Evolutionary conservation across 306 rosid genomes (phyloP).

Genomic region (Casuarina glauca): DNA sequence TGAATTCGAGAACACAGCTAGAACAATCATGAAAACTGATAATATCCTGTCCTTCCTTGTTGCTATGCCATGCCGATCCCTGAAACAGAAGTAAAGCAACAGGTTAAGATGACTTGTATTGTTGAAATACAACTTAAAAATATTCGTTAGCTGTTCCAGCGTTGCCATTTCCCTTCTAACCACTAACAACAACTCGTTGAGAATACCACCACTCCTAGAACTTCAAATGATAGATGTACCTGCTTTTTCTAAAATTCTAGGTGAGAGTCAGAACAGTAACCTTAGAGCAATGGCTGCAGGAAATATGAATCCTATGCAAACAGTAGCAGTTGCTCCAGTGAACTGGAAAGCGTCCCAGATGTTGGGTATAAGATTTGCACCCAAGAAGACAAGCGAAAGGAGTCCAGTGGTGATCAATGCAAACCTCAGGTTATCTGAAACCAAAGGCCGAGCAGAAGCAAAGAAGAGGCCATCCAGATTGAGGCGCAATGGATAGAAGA

Average conservation of each 20-base stretch:
- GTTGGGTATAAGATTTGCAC: constrained; percentile 69
- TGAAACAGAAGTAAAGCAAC: constrained; percentile 1
- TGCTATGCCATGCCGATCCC: constrained; percentile 34
- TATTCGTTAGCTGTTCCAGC: neutral
- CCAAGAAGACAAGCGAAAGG: constrained; percentile 42
- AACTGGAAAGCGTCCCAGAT: constrained; percentile 72
- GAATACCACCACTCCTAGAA: neutral
- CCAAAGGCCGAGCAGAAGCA: constrained; percentile 49
- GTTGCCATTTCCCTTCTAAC: neutral
- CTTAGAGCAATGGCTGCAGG: constrained; percentile 72
- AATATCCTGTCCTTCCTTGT: constrained; percentile 26
- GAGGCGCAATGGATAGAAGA: constrained; percentile 64
- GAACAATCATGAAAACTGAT: constrained; percentile 34
- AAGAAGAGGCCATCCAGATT: constrained; percentile 53
- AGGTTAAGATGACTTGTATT: neutral
- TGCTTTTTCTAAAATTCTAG: neutral
- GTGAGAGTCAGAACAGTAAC: constrained; percentile 27
- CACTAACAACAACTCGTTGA: neutral
- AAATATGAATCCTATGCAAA: constrained; percentile 67
- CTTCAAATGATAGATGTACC: neutral
- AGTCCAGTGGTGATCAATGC: constrained; percentile 48
- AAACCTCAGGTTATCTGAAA: constrained; percentile 38
- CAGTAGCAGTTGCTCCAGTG: constrained; percentile 74
- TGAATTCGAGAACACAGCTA: constrained; percentile 44
- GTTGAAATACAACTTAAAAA: neutral